phyloP scores from a whole-genome alignment of 2,329 filamentous ascomycete species.

The Calonectria fujianensis region DNA sequence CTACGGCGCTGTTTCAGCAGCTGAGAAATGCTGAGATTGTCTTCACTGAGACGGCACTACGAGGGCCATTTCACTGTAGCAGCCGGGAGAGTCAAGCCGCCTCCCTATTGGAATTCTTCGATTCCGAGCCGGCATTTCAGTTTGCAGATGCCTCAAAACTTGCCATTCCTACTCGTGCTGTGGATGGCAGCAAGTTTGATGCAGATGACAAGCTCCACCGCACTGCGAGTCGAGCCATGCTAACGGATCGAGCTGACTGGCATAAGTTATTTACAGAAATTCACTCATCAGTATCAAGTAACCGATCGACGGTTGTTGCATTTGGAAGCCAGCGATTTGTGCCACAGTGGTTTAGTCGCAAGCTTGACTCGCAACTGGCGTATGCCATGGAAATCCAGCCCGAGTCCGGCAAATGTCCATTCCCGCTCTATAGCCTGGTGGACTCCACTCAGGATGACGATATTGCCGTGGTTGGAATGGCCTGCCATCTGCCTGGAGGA shows the following conservation, averaged over 20 bases:
- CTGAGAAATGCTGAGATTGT: conserved; percentile 9
- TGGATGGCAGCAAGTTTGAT: not conserved
- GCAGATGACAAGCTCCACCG: not conserved
- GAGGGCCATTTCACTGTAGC: not conserved
- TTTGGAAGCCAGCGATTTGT: conserved; percentile 14
- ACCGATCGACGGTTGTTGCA: not conserved
- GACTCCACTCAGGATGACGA: not conserved
- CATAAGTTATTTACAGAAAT: not conserved
- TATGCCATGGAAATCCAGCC: not conserved
- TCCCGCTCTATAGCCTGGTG: not conserved
- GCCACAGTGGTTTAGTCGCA: not conserved
- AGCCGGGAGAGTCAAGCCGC: not conserved
- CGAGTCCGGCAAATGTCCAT: not conserved
- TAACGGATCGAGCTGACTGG: conserved; percentile 5
- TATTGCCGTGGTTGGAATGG: conserved; percentile 19
- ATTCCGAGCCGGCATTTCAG: not conserved
- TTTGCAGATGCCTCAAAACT: not conserved
- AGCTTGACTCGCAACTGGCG: not conserved
- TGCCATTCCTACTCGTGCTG: not conserved
- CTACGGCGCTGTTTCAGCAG: not conserved
- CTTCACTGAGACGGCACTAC: not conserved
- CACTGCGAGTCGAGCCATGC: not conserved
- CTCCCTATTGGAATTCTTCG: not conserved
- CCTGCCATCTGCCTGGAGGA: conserved; percentile 3
- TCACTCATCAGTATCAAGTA: not conserved